These are phyloP conservation scores for Basipetospora chlamydospora DNA, from an alignment of 2,329 filamentous ascomycete species.

Conservation along the genomic window DNA sequence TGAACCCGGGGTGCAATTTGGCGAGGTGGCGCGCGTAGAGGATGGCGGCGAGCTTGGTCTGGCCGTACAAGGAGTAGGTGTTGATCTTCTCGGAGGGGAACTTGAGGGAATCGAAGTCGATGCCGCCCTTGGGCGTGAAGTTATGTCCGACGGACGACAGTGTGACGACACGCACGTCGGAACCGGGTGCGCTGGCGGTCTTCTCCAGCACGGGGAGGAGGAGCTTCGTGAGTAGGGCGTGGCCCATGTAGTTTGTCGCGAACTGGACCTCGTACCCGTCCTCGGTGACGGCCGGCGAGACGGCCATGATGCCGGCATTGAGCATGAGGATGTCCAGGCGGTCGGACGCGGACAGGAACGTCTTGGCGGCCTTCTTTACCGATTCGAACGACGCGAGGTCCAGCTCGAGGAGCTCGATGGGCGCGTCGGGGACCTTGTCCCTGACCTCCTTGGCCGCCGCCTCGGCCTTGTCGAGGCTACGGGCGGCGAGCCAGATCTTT, in stretches of 20 bases:
- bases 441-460: slow-evolving; percentile 23
- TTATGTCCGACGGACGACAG: slow-evolving; percentile 14
- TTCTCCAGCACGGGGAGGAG: slow-evolving; percentile 17
- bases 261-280: slow-evolving; percentile 36
- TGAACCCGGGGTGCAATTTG: slow-evolving; percentile 12
- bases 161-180: slow-evolving; percentile 17
- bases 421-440: slow-evolving; percentile 9
- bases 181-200: slow-evolving; percentile 18
- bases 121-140: slow-evolving; percentile 11
- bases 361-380: slow-evolving; percentile 23
- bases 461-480: slow-evolving; percentile 20
- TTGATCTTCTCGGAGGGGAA: slow-evolving; percentile 10
- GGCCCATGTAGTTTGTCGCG: slow-evolving; percentile 33
- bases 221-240: slow-evolving; percentile 27
- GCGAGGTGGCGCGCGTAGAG: slow-evolving; percentile 16
- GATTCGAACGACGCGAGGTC: slow-evolving; percentile 29
- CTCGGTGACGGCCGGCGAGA: slow-evolving; percentile 19
- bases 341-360: slow-evolving; percentile 18
- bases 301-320: slow-evolving; percentile 27
- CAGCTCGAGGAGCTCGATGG: slow-evolving; percentile 11
- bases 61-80: slow-evolving; percentile 13
- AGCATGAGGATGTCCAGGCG: slow-evolving; percentile 29
- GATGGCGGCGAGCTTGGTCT: slow-evolving; percentile 18
- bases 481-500: slow-evolving; percentile 16
- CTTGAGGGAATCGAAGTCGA: slow-evolving; percentile 17